These are phyloP conservation scores for Monilinia polystroma DNA, from an alignment of 2,329 filamentous ascomycete genomes.

Conservation along the genomic window DNA sequence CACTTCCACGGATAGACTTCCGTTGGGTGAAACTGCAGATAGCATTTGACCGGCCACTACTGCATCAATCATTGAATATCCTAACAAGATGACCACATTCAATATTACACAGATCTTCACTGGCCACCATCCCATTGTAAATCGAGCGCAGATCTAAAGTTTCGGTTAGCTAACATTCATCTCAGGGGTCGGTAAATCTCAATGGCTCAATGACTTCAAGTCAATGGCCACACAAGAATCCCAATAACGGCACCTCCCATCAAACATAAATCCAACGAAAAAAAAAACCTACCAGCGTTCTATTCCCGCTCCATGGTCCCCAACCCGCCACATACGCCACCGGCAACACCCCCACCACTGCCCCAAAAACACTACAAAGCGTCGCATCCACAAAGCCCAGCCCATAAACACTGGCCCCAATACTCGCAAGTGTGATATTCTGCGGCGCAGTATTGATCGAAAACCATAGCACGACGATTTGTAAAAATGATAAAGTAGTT, in stretches of 20 bases:
- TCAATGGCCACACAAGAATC: neutral
- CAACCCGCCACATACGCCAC: constrained; percentile 62
- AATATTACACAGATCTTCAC: constrained; percentile 62
- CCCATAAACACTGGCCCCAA: constrained; percentile 58
- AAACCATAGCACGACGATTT: constrained; percentile 55
- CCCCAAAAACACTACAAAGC: constrained; percentile 57
- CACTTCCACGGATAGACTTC: constrained; percentile 61
- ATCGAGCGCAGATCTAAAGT: constrained; percentile 50
- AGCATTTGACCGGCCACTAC: constrained; percentile 68
- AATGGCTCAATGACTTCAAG: neutral
- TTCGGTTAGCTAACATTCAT: constrained; percentile 15
- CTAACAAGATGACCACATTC: constrained; percentile 61
- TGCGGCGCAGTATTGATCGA: constrained; percentile 62
- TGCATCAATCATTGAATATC: constrained; percentile 62
- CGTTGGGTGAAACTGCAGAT: constrained; percentile 59
- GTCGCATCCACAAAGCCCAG: constrained; percentile 58
- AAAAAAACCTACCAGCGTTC: constrained; percentile 52
- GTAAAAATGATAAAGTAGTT: constrained; percentile 34
- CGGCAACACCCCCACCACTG: constrained; percentile 53
- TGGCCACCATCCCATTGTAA: constrained; percentile 65
- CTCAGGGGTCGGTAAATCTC: neutral
- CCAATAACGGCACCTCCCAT: neutral
- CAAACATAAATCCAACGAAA: neutral
- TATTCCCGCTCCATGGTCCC: constrained; percentile 59
- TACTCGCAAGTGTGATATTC: constrained; percentile 63